Evolutionary conservation across 345 rosid species (phyloP).

Genomic region (Aquilaria sinensis): DNA sequence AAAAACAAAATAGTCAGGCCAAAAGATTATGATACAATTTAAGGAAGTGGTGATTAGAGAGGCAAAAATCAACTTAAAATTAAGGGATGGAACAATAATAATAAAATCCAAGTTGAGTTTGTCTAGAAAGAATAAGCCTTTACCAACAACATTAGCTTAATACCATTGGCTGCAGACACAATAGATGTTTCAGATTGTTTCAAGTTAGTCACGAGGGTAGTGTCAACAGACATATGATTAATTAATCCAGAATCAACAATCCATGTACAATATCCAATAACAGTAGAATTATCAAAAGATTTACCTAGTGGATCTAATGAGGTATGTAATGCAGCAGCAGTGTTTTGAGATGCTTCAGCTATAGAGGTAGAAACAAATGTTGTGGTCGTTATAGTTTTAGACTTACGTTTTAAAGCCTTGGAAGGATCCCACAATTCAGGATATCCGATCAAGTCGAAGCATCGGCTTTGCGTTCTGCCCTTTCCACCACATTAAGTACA

Average conservation of each 20-base stretch:
- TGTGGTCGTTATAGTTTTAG: neutral
- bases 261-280: neutral
- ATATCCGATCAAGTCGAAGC: constrained; percentile 1
- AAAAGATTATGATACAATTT: constrained; percentile 2
- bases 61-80: neutral
- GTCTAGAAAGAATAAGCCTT: neutral
- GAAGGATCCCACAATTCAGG: constrained; percentile 3
- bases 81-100: neutral
- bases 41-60: neutral
- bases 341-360: neutral
- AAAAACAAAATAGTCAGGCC: neutral
- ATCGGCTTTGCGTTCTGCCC: neutral
- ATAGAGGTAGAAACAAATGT: too few relatives aligned
- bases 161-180: too few relatives aligned
- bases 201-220: too few relatives aligned
- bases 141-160: neutral
- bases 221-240: neutral
- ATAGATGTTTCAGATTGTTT: too few relatives aligned
- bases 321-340: neutral
- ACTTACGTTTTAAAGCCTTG: neutral
- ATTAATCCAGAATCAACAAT: constrained; percentile 5
- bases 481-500: neutral
- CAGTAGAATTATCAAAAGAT: neutral
- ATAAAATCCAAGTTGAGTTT: neutral
- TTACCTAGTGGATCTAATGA: neutral